Evolutionary conservation across 2,329 filamentous ascomycete species (phyloP).

Genomic region (Neofusicoccum sp.): DNA sequence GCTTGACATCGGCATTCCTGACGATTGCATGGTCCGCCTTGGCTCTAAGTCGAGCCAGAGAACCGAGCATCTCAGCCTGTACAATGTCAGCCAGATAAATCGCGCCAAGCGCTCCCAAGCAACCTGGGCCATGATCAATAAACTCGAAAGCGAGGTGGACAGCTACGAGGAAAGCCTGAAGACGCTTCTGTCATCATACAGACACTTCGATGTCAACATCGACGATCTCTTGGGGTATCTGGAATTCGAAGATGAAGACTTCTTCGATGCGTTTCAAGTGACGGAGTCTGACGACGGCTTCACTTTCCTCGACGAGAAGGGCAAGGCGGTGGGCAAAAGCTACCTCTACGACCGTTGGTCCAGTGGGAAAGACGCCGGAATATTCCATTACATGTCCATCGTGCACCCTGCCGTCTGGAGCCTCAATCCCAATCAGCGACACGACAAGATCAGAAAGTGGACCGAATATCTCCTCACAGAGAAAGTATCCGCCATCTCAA

Average conservation of each 20-base stretch:
- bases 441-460: slow-evolving; percentile 35
- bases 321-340: slow-evolving; percentile 46
- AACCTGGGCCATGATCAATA: slow-evolving; percentile 48
- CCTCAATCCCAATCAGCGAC: slow-evolving; percentile 46
- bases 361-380: slow-evolving; percentile 49
- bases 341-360: slow-evolving; percentile 62
- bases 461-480: slow-evolving; percentile 50
- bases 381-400: slow-evolving; percentile 39
- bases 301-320: slow-evolving; percentile 47
- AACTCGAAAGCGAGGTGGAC: slow-evolving; percentile 42
- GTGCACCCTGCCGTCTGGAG: slow-evolving; percentile 54
- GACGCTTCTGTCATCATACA: background rate
- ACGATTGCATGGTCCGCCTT: slow-evolving; percentile 59
- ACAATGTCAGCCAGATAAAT: slow-evolving; percentile 36
- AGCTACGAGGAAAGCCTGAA: slow-evolving; percentile 27
- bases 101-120: slow-evolving; percentile 31
- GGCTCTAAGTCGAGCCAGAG: slow-evolving; percentile 57
- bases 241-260: slow-evolving; percentile 59
- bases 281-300: slow-evolving; percentile 53
- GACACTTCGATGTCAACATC: background rate
- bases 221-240: slow-evolving; percentile 47
- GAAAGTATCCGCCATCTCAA: slow-evolving; percentile 45
- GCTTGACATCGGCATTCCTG: slow-evolving; percentile 59
- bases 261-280: slow-evolving; percentile 60
- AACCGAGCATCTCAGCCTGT: slow-evolving; percentile 55